Conservation (phyloP, 2,329 filamentous ascomycete species). For the Keithomyces neogunnii region DNA sequence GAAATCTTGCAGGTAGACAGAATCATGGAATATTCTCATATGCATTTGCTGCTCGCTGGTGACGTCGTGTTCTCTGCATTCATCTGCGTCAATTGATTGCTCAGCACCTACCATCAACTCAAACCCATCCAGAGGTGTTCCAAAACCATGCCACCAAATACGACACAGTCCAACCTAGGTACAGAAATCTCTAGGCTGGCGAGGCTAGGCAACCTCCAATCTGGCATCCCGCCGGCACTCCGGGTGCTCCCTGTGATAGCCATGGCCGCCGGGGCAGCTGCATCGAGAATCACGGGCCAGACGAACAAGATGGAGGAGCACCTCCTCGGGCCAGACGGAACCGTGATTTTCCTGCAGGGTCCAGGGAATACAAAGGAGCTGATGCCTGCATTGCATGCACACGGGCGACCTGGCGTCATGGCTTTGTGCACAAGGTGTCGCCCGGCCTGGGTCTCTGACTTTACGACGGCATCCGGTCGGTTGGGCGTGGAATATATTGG, state of each 20-base stretch:
- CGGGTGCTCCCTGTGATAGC: slow-evolving; percentile 12
- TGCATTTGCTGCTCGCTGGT: too few species aligned
- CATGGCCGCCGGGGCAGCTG: slow-evolving; percentile 11
- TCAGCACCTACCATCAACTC: too few species aligned
- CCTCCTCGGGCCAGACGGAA: slow-evolving; percentile 9
- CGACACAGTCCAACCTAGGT: slow-evolving; percentile 1
- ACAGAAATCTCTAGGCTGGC: slow-evolving; percentile 11
- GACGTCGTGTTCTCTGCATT: too few species aligned
- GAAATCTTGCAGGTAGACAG: too few species aligned
- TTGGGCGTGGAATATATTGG: too few species aligned
- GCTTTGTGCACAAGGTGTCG: background rate
- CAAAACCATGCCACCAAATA: background rate
- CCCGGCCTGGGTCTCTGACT: too few species aligned
- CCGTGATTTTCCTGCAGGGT: slow-evolving; percentile 1
- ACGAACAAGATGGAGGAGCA: slow-evolving; percentile 12
- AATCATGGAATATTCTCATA: too few species aligned
- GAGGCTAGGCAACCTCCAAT: slow-evolving; percentile 13
- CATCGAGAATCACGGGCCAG: slow-evolving; percentile 9
- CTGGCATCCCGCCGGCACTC: slow-evolving; percentile 10
- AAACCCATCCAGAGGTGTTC: too few species aligned
- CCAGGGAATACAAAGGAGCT: background rate
- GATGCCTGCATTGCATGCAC: background rate
- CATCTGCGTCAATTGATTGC: too few species aligned
- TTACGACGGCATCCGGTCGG: too few species aligned
- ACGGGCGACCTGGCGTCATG: background rate